Evolutionary conservation across 768 basidiomycete species (phyloP), one percentile per base, ranked within the genome.

Genomic region (Panaeolus papilionaceus): DNA sequence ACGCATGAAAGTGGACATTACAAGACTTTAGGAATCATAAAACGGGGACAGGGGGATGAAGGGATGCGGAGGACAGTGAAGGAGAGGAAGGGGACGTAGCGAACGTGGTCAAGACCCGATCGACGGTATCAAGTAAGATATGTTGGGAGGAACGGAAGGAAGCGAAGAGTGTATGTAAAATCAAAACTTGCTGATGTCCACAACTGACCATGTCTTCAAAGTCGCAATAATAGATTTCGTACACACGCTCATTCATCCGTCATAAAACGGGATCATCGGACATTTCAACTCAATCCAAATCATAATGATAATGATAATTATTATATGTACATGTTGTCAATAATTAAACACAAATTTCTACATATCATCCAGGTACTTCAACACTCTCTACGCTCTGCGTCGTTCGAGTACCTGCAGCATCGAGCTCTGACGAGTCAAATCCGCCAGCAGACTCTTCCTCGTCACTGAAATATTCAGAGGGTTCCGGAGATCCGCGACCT

Each of bases 1-100:
- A 71, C 84, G 79, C 71, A 91, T 79, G 67, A 80, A 69, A 71
- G 77, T 81, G 69, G 76, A 77, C 85, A 88, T 87, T 67, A 68
- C 76, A 68, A 73, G 51, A 75, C 45, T 23, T 47, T 47, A 23
- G 20, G 10, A 49, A 7, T 77, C 79, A 81, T 81, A 66, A 69
- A 33, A 74, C 70, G 67, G 63, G 70, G 51, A 16, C 40, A 9
- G 38, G 37, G 62, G 51, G 37, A 40, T 39, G 44, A 33, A 33
- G 33, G 33, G 33, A 33, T 5, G 33, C 3, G 33, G 33, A 33
- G 33, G 33, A 33, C 33, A 33, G 33, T 33, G 5, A 33, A 33
- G 33, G 33, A 33, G 33, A 33, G 33, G 33, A 33, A 33, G 33
- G 33, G 33, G 33, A 33, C 33, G 40, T 62, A 65, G 49, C 42